phyloP scores from a whole-genome alignment of 1,284 basidiomycete species.

The Fomitopsis palustris region DNA sequence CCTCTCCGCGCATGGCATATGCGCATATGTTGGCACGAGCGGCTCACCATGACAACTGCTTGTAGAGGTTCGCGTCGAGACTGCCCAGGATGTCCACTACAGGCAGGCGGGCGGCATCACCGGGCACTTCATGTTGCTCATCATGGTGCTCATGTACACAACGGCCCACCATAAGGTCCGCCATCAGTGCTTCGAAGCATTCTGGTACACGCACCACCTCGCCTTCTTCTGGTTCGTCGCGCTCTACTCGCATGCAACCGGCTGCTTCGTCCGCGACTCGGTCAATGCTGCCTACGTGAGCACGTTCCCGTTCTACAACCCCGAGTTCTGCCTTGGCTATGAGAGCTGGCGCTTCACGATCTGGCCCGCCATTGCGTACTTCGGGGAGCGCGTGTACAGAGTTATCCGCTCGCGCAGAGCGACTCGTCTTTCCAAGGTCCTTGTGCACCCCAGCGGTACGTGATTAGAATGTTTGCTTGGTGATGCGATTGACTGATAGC shows the following conservation, averaged over 20 bases:
- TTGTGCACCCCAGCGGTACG: conserved; percentile 77
- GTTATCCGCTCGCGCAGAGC: conserved; percentile 73
- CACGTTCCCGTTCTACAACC: conserved; percentile 80
- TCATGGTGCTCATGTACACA: conserved; percentile 84
- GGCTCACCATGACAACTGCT: conserved; percentile 3
- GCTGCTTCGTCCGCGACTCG: conserved; percentile 88
- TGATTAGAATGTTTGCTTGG: conserved; percentile 10
- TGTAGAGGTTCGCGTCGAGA: conserved; percentile 74
- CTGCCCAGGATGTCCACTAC: conserved; percentile 81
- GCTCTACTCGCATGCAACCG: conserved; percentile 85
- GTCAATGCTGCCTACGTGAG: conserved; percentile 60
- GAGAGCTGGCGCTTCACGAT: conserved; percentile 83
- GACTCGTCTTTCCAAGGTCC: conserved; percentile 76
- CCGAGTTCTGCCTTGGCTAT: conserved; percentile 83
- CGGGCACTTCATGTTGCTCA: conserved; percentile 86
- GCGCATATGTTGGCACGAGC: background rate
- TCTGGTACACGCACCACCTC: conserved; percentile 92
- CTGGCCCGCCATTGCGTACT: conserved; percentile 85
- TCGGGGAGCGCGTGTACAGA: conserved; percentile 77
- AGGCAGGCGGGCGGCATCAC: conserved; percentile 82
- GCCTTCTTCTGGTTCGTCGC: conserved; percentile 91
- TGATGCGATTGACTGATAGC: background rate
- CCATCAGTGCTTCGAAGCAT: conserved; percentile 84
- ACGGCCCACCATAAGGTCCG: conserved; percentile 84
- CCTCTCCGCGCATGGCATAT: background rate